phyloP scores from a whole-genome alignment of 345 rosid genomes.

The Bruguiera sexangula region DNA sequence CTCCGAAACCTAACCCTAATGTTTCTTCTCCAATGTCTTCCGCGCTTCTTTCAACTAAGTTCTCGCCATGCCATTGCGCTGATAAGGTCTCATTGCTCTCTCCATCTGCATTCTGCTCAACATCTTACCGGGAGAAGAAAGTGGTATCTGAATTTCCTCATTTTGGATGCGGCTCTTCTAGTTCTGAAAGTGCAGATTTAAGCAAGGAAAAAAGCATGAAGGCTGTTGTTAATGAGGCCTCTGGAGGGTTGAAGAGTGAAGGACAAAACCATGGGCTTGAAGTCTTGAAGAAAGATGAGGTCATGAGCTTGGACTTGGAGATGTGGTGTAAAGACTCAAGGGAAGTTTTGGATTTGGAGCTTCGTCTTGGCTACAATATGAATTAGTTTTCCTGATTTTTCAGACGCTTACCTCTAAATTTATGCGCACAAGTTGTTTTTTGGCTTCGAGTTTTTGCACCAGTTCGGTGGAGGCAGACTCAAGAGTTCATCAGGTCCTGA shows the following conservation, averaged over 20 bases:
- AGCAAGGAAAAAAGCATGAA: conserved; percentile 28
- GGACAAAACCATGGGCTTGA: conserved; percentile 19
- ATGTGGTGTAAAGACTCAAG: conserved; percentile 40
- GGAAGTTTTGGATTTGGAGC: conserved; percentile 62
- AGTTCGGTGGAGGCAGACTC: too few species aligned
- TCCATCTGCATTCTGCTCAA: conserved; percentile 25
- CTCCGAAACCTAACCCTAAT: conserved; percentile 30
- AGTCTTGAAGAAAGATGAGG: conserved; percentile 30
- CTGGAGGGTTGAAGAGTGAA: conserved; percentile 22
- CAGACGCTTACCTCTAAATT: background rate
- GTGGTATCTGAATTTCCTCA: conserved; percentile 7
- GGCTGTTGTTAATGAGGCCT: conserved; percentile 12
- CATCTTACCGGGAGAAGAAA: conserved; percentile 21
- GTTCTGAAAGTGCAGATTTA: conserved; percentile 22
- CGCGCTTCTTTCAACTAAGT: conserved; percentile 9
- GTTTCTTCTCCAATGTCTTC: conserved; percentile 20
- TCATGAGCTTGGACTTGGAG: conserved; percentile 45
- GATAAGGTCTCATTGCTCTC: conserved; percentile 8
- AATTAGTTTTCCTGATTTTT: background rate
- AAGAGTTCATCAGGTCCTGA: background rate
- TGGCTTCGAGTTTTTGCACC: background rate
- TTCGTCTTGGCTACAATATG: conserved; percentile 52
- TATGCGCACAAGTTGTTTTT: background rate
- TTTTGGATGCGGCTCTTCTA: conserved; percentile 10
- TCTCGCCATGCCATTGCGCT: conserved; percentile 5